Evolutionary conservation across 108 stramenopile species (phyloP).

Genomic region (Skeletonema grethae): DNA sequence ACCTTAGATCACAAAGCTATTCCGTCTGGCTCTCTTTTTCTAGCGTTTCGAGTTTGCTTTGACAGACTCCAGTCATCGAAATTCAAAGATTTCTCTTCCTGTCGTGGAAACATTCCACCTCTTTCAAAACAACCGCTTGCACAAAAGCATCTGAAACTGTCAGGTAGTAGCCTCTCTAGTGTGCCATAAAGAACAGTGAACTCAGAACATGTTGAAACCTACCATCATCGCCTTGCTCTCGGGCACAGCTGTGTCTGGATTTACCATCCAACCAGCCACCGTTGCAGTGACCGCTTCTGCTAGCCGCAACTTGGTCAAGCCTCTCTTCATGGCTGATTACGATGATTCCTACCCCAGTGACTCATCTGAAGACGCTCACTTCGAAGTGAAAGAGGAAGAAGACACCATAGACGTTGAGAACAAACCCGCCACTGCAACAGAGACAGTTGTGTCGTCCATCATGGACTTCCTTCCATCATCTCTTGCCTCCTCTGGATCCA

Average conservation of each 20-base stretch:
- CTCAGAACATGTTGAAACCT: not conserved
- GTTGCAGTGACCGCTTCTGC: not conserved
- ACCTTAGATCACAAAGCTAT: not conserved
- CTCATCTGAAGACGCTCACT: slow-evolving; percentile 60
- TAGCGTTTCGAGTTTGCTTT: not conserved
- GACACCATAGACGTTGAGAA: slow-evolving; percentile 53
- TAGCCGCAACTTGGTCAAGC: slow-evolving; percentile 1
- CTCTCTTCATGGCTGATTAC: slow-evolving; percentile 47
- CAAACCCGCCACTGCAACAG: slow-evolving; percentile 59
- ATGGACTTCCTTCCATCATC: slow-evolving; percentile 70
- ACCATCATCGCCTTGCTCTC: slow-evolving; percentile 8
- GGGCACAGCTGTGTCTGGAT: slow-evolving; percentile 7
- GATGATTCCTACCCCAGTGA: slow-evolving; percentile 66
- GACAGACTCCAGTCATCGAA: not conserved
- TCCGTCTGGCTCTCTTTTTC: not conserved
- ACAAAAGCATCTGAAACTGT: too few species aligned
- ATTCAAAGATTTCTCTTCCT: too few species aligned
- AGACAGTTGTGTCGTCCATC: slow-evolving; percentile 57
- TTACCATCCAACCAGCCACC: slow-evolving; percentile 2
- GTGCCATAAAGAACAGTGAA: not conserved
- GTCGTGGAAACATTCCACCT: too few species aligned
- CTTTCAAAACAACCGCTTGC: too few species aligned
- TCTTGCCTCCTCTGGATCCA: slow-evolving; percentile 33
- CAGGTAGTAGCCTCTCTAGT: too few species aligned
- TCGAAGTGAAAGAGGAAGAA: slow-evolving; percentile 49